A percentile compares a stretch with the other conserved stretches of the same genome.
Evolutionary conservation across 2,329 filamentous ascomycete species (phyloP).

Genomic region (Trichocomaceae sp.): DNA sequence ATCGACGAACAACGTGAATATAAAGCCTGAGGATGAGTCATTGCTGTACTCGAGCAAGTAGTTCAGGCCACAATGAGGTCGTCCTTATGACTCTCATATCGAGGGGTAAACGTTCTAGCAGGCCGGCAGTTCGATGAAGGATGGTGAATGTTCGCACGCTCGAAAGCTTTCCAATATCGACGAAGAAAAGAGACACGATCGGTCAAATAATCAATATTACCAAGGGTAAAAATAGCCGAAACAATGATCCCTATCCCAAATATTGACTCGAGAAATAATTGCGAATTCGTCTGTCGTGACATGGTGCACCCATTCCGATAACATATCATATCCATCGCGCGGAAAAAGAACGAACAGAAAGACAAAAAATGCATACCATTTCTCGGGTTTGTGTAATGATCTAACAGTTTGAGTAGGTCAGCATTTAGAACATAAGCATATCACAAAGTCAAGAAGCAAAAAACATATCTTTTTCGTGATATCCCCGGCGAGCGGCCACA

Average conservation of each 20-base stretch:
- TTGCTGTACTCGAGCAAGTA: neutral
- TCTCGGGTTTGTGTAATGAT: conserved; percentile 74
- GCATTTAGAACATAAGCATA: neutral
- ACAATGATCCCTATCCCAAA: neutral
- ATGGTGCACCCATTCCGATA: neutral
- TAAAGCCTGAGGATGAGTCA: no score
- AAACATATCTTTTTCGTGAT: conserved; percentile 61
- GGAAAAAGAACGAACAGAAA: neutral
- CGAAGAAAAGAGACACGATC: neutral
- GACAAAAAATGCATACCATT: conserved; percentile 44
- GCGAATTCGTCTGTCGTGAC: neutral
- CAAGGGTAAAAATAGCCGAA: no score
- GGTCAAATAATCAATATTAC: no score
- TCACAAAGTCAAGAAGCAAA: neutral
- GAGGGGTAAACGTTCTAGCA: neutral
- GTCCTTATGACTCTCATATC: neutral
- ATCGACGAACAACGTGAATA: neutral
- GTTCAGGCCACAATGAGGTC: neutral
- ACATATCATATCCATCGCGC: neutral
- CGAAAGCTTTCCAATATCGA: no score
- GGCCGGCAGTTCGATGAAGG: no score
- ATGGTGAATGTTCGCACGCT: no score
- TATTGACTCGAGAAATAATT: neutral
- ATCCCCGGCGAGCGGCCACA: conserved; percentile 36
- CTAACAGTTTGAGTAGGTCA: conserved; percentile 46